phyloP scores from a whole-genome alignment of 2,329 filamentous ascomycete genomes.

The Stemphylium vesicarium region DNA sequence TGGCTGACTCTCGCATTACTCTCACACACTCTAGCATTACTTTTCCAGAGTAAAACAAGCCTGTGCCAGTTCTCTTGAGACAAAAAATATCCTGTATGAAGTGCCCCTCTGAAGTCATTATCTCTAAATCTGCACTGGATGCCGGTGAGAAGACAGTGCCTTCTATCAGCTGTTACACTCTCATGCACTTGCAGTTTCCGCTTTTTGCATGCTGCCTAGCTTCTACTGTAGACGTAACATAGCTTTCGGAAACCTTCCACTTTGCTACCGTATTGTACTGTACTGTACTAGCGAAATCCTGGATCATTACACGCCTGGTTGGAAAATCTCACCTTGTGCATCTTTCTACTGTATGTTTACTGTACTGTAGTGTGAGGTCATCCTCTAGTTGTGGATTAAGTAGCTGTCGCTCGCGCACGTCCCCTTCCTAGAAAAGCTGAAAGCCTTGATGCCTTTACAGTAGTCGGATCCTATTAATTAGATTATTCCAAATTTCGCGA shows the following conservation, averaged over 20 bases:
- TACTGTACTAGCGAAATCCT: background rate
- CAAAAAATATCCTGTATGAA: no score
- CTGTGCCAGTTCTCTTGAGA: no score
- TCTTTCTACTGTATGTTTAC: background rate
- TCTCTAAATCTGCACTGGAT: no score
- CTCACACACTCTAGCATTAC: no score
- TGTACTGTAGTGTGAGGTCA: background rate
- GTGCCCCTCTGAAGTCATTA: no score
- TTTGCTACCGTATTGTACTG: background rate
- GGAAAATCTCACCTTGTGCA: background rate
- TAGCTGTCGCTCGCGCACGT: background rate
- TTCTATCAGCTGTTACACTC: no score
- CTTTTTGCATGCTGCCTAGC: constrained; percentile 3
- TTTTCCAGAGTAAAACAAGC: no score
- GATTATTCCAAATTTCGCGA: background rate
- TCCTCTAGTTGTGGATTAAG: background rate
- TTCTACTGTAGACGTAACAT: no score
- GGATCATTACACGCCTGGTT: background rate
- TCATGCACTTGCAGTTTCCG: constrained; percentile 10
- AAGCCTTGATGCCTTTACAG: background rate
- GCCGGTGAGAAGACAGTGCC: no score
- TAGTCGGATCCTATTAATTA: background rate
- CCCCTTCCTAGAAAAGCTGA: background rate
- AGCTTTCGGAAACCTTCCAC: background rate
- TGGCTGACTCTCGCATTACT: no score